Percentiles rank a stretch among this genome's conserved stretches.
Conservation (phyloP, 495 filamentous ascomycete species). For the Friedmanniomyces simplex region DNA sequence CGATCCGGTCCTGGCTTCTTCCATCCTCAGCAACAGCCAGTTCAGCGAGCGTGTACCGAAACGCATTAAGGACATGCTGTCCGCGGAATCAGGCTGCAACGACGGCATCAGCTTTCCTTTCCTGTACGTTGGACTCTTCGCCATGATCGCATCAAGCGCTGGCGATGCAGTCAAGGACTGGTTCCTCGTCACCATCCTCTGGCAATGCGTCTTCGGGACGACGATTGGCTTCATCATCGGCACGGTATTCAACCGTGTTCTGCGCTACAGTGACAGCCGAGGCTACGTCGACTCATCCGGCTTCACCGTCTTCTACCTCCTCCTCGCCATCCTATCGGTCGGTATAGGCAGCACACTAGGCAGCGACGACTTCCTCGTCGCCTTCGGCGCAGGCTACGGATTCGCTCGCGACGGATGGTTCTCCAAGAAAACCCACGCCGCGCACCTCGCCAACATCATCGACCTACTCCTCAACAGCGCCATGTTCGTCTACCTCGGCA, state of each 20-base stretch:
- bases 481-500: slow-evolving; percentile 43
- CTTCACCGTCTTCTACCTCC: slow-evolving; percentile 42
- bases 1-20: slow-evolving; percentile 41
- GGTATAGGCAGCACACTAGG: slow-evolving; percentile 39
- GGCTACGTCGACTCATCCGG: slow-evolving; percentile 33
- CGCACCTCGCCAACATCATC: slow-evolving; percentile 34
- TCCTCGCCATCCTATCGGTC: slow-evolving; percentile 38
- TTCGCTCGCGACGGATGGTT: slow-evolving; percentile 43
- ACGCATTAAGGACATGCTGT: slow-evolving; percentile 37
- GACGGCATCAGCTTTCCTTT: slow-evolving; percentile 42
- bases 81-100: slow-evolving; percentile 42
- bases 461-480: slow-evolving; percentile 40
- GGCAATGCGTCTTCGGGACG: slow-evolving; percentile 39
- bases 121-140: slow-evolving; percentile 36
- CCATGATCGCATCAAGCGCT: slow-evolving; percentile 25
- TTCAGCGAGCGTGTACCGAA: slow-evolving; percentile 38
- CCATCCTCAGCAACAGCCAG: slow-evolving; percentile 35
- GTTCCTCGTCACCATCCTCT: slow-evolving; percentile 40
- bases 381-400: slow-evolving; percentile 41
- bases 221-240: slow-evolving; percentile 35
- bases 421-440: slow-evolving; percentile 33
- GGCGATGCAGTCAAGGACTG: slow-evolving; percentile 35
- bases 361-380: slow-evolving; percentile 41
- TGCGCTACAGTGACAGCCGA: slow-evolving; percentile 30
- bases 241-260: slow-evolving; percentile 30